phyloP scores from a whole-genome alignment of 768 basidiomycete genomes.

The Pleurotus giganteus region DNA sequence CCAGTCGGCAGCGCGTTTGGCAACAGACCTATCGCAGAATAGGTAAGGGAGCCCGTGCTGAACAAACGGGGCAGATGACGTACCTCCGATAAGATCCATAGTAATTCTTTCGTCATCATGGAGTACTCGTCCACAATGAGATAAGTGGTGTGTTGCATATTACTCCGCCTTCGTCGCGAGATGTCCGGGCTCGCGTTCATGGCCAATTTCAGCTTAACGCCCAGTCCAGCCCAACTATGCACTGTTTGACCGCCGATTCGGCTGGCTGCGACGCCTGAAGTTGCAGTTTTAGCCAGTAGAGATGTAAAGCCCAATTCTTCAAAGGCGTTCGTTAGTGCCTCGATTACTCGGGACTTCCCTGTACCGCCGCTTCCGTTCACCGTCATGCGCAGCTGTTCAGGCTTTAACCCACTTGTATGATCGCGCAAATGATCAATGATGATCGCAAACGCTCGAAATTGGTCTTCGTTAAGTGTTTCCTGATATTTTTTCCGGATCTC shows the following conservation, averaged over 20 bases:
- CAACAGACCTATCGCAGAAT: neutral
- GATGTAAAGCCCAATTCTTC: neutral
- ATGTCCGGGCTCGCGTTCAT: neutral
- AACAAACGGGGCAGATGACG: neutral
- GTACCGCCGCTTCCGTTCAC: neutral
- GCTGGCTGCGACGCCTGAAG: slow-evolving; percentile 2
- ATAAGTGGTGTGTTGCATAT: neutral
- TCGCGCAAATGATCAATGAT: no score
- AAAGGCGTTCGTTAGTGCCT: neutral
- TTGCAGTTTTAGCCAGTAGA: neutral
- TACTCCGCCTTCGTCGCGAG: neutral
- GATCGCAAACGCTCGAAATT: no score
- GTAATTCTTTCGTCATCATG: neutral
- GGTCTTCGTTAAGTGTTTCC: no score
- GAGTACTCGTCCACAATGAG: neutral
- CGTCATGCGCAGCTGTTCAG: no score
- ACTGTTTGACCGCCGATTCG: neutral
- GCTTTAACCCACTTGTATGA: no score
- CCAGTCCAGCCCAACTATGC: neutral
- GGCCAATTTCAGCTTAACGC: neutral
- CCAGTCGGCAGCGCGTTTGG: neutral
- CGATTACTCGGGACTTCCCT: slow-evolving; percentile 1
- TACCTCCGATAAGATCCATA: neutral
- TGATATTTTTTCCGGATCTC: no score
- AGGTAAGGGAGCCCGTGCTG: neutral